phyloP scores from a whole-genome alignment of 2,329 filamentous ascomycete species.

The Pseudogymnoascus sp. region DNA sequence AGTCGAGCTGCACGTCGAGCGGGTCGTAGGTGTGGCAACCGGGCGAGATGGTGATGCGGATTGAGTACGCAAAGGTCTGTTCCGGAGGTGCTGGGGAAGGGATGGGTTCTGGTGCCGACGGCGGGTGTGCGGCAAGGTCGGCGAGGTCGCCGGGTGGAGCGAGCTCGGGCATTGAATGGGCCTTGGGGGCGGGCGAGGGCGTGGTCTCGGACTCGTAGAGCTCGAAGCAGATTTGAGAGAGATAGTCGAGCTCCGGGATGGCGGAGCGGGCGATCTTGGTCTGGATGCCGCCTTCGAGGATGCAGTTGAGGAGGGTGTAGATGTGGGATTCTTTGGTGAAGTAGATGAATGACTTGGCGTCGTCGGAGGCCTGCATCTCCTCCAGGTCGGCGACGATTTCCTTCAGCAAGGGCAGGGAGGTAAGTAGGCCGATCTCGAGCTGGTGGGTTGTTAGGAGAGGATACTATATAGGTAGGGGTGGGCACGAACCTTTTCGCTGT shows the following conservation, averaged over 20 bases:
- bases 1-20: constrained; percentile 91
- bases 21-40: constrained; percentile 96
- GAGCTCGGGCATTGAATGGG: constrained; percentile 14
- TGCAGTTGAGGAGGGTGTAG: constrained; percentile 95
- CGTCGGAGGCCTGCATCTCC: constrained; percentile 89
- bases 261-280: constrained; percentile 94
- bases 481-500: constrained; percentile 62
- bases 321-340: constrained; percentile 99
- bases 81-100: constrained; percentile 40
- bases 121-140: neutral
- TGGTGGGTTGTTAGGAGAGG: neutral
- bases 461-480: neutral
- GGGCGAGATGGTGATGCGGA: constrained; percentile 90
- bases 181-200: constrained; percentile 13
- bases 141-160: constrained; percentile 18
- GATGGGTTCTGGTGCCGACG: constrained; percentile 27
- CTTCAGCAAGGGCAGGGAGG: constrained; percentile 84
- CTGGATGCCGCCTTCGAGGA: constrained; percentile 90
- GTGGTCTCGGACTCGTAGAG: constrained; percentile 90
- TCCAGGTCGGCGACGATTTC: constrained; percentile 96
- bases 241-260: constrained; percentile 94
- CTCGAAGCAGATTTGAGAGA: constrained; percentile 96
- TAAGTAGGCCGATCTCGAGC: constrained; percentile 93
- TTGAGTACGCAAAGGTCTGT: constrained; percentile 83
- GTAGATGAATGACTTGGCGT: constrained; percentile 95